These are phyloP conservation scores for Chalciporus piperatoides DNA, from an alignment of 1,284 basidiomycete species.

Conservation along the genomic window DNA sequence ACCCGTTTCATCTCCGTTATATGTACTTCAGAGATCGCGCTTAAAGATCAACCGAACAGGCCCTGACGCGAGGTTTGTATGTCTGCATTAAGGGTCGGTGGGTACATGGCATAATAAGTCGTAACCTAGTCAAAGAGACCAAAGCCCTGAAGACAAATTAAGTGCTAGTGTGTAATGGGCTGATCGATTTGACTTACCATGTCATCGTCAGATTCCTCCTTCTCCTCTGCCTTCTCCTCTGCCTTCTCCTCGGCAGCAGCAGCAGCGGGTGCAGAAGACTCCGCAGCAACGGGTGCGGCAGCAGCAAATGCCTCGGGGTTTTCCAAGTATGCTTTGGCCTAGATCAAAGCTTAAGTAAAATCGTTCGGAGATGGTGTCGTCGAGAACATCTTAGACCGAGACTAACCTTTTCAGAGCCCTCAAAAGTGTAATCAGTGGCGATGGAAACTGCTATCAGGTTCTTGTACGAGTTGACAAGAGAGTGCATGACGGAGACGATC, in stretches of 20 bases:
- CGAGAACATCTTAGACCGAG: background rate
- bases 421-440: constrained; percentile 93
- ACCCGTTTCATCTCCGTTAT: too few species aligned
- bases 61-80: background rate
- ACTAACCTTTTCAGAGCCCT: constrained; percentile 87
- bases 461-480: constrained; percentile 99
- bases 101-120: constrained; percentile 16
- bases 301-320: constrained; percentile 95
- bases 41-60: background rate
- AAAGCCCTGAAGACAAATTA: constrained; percentile 52
- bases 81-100: background rate
- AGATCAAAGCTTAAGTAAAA: constrained; percentile 27
- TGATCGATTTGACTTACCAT: constrained; percentile 48
- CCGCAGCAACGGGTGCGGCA: constrained; percentile 61
- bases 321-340: constrained; percentile 95
- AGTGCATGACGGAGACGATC: constrained; percentile 90
- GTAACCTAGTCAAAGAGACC: constrained; percentile 81
- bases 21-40: background rate
- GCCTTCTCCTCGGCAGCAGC: constrained; percentile 65
- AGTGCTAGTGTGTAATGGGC: constrained; percentile 6
- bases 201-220: constrained; percentile 71
- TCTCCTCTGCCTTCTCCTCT: constrained; percentile 57
- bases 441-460: constrained; percentile 91
- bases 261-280: constrained; percentile 45
- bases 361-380: background rate